Evolutionary conservation across 345 rosid genomes (phyloP).

Genomic region (Boechera divaricarpa): DNA sequence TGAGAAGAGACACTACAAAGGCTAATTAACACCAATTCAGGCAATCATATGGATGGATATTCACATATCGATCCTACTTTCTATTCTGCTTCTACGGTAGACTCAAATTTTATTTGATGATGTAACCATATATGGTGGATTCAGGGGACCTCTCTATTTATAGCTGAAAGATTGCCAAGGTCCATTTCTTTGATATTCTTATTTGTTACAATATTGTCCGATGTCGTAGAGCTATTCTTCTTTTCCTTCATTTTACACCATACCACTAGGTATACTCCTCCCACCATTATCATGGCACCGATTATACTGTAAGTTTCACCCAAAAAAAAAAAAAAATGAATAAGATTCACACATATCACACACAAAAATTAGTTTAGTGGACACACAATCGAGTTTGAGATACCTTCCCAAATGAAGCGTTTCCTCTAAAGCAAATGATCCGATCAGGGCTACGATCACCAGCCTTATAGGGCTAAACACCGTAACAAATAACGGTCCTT

Average conservation of each 20-base stretch:
- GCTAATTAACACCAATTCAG: conserved; percentile 3
- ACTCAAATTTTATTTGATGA: conserved; percentile 15
- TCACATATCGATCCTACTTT: not conserved
- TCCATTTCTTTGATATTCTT: conserved; percentile 34
- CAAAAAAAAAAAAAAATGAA: not conserved
- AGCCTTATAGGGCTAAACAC: conserved; percentile 42
- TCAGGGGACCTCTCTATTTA: conserved; percentile 35
- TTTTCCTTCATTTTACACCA: conserved; percentile 65
- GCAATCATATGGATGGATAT: not conserved
- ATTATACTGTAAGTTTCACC: conserved; percentile 47
- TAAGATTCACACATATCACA: not conserved
- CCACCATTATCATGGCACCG: conserved; percentile 55
- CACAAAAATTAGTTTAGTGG: conserved; percentile 3
- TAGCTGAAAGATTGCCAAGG: conserved; percentile 16
- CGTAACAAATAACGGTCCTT: conserved; percentile 41
- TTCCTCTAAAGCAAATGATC: conserved; percentile 46
- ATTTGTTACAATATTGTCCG: conserved; percentile 11
- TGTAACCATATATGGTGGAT: not conserved
- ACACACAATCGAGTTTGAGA: not conserved
- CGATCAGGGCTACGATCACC: conserved; percentile 36
- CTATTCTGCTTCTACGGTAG: not conserved
- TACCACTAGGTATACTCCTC: conserved; percentile 55
- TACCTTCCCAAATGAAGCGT: conserved; percentile 44
- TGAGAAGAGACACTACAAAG: not conserved
- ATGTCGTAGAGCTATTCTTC: conserved; percentile 9